Percentiles rank a stretch among this genome's conserved stretches.
These are phyloP conservation scores for Galerina sulciceps DNA, from an alignment of 768 basidiomycete genomes.

Conservation along the genomic window DNA sequence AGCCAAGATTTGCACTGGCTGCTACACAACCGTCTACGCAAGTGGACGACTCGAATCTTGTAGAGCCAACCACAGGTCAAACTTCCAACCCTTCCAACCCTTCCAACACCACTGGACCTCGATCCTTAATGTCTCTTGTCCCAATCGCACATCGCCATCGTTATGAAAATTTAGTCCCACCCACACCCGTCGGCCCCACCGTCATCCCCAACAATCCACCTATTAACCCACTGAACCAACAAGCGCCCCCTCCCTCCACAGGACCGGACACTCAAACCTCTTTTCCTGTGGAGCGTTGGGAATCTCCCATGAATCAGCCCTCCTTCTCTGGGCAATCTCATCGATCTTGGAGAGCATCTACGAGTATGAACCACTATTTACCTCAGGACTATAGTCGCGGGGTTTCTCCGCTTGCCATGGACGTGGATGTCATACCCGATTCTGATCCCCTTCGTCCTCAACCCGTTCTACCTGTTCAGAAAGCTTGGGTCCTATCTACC, in stretches of 20 bases:
- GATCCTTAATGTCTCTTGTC: conserved; percentile 30
- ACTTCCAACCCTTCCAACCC: conserved; percentile 11
- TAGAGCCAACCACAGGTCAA: conserved; percentile 6
- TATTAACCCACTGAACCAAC: not conserved
- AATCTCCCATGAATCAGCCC: not conserved
- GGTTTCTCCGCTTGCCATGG: conserved; percentile 18
- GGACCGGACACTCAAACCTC: conserved; percentile 18
- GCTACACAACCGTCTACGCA: conserved; percentile 43
- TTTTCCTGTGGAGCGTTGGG: conserved; percentile 4
- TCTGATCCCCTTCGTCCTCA: conserved; percentile 44
- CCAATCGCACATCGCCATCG: conserved; percentile 30
- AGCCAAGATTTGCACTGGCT: conserved; percentile 1
- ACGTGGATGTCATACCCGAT: conserved; percentile 62
- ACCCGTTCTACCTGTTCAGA: not conserved
- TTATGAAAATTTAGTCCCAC: conserved; percentile 23
- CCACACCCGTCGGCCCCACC: not conserved
- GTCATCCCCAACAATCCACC: not conserved
- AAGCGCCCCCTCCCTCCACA: not conserved
- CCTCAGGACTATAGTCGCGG: not conserved
- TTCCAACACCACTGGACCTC: conserved; percentile 16
- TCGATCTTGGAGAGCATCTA: no score
- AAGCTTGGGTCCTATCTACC: not conserved
- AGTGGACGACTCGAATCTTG: conserved; percentile 23
- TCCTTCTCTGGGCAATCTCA: not conserved
- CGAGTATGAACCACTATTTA: not conserved